Evolutionary conservation across 805 yeast genomes (phyloP), one percentile per base, ranked within the genome.

Genomic region (Candida hispaniensis): DNA sequence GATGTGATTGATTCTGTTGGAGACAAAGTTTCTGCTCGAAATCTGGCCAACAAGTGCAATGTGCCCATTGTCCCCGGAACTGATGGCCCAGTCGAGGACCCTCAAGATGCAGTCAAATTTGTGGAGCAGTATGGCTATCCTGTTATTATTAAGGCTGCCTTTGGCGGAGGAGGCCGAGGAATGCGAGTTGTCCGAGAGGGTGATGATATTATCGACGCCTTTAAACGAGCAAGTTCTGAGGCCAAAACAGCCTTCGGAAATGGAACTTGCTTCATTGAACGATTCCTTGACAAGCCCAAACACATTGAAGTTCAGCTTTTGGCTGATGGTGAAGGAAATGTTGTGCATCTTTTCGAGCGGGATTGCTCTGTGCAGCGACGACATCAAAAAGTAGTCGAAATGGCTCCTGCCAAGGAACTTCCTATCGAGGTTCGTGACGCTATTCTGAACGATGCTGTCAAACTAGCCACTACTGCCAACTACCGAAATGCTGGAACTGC

Each of bases 151-250:
- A 88, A 88, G 63, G 98, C 98, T 29, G 98, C 98, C 22, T 91
- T 80, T 54, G 98, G 98, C 58, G 98, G 98, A 64, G 98, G 98
- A 69, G 98, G 98, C 55, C 76, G 97, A 64, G 98, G 98, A 71
- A 91, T 88, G 97, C 77, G 98, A 65, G 98, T 88, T 34, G 98
- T 88, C 27, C 70, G 93, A 53, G 95, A 88, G 60, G 96, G 95
- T 50, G 98, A 91, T 49, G 82, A 77, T 58, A 73, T 88, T 41
- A 77, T 56, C 28, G 96, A 88, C 56, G 96, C 97, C 21, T 88
- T 91, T 65, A 63, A 68, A 51, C 78, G 98, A 62, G 97, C 97
- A 20, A 73, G 79, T 18, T 79, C 94, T 27, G 98, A 88, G 66
- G 97, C 97, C 42, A 69, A 74, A 51, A 72, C 95, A 23, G 76